Evolutionary conservation across 1,139 yeast species (phyloP).

Genomic region (Suhomyces chickasaworum): DNA sequence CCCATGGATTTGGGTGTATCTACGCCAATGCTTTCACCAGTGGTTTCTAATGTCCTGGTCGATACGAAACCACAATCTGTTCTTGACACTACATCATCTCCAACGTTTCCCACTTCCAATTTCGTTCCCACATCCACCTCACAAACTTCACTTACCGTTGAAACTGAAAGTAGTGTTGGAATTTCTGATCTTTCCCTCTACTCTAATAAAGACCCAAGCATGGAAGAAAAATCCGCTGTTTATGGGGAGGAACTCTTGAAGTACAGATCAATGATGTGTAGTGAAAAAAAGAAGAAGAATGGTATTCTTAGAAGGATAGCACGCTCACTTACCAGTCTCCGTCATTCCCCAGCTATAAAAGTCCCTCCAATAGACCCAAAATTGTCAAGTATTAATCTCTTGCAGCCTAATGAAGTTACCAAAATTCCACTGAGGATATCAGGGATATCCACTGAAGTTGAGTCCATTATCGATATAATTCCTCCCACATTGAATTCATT

Average conservation of each 20-base stretch:
- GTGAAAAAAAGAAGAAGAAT: not conserved
- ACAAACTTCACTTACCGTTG: not conserved
- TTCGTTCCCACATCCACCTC: not conserved
- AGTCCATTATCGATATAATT: not conserved
- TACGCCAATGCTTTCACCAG: not conserved
- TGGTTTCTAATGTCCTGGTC: not conserved
- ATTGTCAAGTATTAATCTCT: not conserved
- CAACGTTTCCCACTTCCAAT: not conserved
- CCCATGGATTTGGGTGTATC: not conserved
- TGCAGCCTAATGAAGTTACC: not conserved
- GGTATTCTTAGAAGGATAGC: not conserved
- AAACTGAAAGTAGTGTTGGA: not conserved
- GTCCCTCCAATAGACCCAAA: not conserved
- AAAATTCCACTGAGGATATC: not conserved
- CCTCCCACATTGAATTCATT: not conserved
- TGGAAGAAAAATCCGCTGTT: not conserved
- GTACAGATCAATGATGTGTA: not conserved
- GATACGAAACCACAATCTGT: not conserved
- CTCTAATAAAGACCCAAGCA: not conserved
- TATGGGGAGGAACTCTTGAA: not conserved
- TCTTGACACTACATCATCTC: not conserved
- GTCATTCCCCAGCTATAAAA: not conserved
- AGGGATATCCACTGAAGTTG: not conserved
- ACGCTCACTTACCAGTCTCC: not conserved
- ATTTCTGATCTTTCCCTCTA: not conserved